phyloP scores from a whole-genome alignment of 768 basidiomycete species.

The Boletus edulis region DNA sequence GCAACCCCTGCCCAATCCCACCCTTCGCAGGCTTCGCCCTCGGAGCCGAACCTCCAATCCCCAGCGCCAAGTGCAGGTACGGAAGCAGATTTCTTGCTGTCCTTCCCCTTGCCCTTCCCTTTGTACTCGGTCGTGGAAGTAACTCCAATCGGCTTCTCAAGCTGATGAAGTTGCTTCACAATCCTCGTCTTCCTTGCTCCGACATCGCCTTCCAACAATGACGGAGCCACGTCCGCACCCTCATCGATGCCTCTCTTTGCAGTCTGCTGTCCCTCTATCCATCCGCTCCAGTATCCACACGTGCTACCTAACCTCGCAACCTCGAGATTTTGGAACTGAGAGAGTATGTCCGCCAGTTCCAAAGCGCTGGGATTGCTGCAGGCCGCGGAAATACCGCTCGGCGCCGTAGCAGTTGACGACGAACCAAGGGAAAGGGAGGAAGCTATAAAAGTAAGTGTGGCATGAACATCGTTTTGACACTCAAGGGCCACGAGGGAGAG shows the following conservation, averaged over 20 bases:
- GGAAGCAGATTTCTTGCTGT: not conserved
- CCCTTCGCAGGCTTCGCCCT: conserved; percentile 33
- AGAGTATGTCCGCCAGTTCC: conserved; percentile 23
- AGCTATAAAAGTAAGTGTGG: not conserved
- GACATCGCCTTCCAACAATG: not conserved
- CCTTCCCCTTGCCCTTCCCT: conserved; percentile 20
- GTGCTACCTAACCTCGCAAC: conserved; percentile 40
- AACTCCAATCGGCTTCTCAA: conserved; percentile 8
- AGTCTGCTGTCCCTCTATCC: conserved; percentile 13
- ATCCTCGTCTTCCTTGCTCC: conserved; percentile 13
- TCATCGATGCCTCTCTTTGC: not conserved
- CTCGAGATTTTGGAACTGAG: conserved; percentile 33
- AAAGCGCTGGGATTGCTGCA: not conserved
- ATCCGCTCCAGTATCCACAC: conserved; percentile 39
- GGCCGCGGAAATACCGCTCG: not conserved
- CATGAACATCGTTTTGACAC: not conserved
- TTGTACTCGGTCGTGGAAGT: not conserved
- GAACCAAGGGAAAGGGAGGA: not conserved
- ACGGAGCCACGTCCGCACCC: not conserved
- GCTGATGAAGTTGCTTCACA: conserved; percentile 5
- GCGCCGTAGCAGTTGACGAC: not conserved
- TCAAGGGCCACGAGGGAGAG: not conserved
- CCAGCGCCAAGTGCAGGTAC: not conserved
- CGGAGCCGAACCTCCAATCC: conserved; percentile 23
- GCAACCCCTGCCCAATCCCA: conserved; percentile 62